These are phyloP conservation scores for Petasospora rhodanensis DNA, from an alignment of 1,139 yeast genomes.

Conservation along the genomic window DNA sequence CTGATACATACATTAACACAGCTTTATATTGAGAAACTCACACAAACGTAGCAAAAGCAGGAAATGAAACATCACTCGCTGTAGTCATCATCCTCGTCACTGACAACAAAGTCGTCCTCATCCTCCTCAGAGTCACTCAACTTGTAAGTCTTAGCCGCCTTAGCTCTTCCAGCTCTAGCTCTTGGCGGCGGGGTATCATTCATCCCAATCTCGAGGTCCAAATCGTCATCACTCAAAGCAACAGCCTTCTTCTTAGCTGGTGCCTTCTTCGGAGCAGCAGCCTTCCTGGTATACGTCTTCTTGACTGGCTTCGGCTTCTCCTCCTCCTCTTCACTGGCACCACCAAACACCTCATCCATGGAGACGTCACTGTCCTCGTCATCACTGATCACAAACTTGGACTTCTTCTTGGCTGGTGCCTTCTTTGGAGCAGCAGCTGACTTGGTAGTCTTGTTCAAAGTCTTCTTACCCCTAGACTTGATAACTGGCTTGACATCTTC, in stretches of 20 bases:
- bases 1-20: too few relatives aligned
- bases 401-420: conserved; percentile 13
- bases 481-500: conserved; percentile 9
- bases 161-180: conserved; percentile 25
- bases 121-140: conserved; percentile 19
- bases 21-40: too few relatives aligned
- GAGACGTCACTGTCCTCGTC: conserved; percentile 10
- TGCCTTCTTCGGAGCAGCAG: conserved; percentile 3
- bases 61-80: conserved; percentile 1
- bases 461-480: conserved; percentile 7
- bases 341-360: too few relatives aligned
- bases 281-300: conserved; percentile 9
- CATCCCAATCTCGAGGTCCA: conserved; percentile 12
- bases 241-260: conserved; percentile 10
- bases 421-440: conserved; percentile 18
- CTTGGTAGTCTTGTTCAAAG: conserved; percentile 18
- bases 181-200: conserved; percentile 12
- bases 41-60: too few relatives aligned
- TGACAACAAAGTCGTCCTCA: conserved; percentile 7
- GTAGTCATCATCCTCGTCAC: conserved; percentile 12
- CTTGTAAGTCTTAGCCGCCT: conserved; percentile 24
- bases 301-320: too few relatives aligned
- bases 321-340: conserved; percentile 6
- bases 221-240: conserved; percentile 11
- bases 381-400: conserved; percentile 4